phyloP scores from a whole-genome alignment of 78 protist species.

The Goniomonas avonlea region DNA sequence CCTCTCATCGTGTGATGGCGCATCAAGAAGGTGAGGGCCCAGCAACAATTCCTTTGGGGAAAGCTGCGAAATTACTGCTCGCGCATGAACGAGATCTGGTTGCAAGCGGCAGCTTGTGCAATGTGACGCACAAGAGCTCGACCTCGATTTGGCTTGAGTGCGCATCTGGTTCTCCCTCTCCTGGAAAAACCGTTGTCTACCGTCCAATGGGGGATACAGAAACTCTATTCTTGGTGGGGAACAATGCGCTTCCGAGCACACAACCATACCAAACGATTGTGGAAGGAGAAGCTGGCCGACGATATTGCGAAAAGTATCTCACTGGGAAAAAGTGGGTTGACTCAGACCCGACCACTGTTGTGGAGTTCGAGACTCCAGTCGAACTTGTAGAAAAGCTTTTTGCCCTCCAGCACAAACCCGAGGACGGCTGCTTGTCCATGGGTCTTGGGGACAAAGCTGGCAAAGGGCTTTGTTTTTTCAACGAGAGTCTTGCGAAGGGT shows the following conservation, averaged over 20 bases:
- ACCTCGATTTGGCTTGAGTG: neutral
- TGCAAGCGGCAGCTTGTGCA: neutral
- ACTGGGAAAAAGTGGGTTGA: constrained; percentile 55
- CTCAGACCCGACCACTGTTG: constrained; percentile 60
- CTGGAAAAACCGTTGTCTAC: constrained; percentile 37
- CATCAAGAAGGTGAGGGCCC: too few species aligned
- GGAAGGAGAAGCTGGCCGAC: constrained; percentile 52
- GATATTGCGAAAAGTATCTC: constrained; percentile 49
- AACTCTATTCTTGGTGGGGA: constrained; percentile 10
- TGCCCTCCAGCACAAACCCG: constrained; percentile 50
- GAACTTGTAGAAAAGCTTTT: constrained; percentile 29
- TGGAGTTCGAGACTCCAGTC: constrained; percentile 51
- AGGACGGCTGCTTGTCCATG: constrained; percentile 66
- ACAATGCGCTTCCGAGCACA: constrained; percentile 49
- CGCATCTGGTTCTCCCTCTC: neutral
- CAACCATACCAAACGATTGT: constrained; percentile 71
- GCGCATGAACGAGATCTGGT: neutral
- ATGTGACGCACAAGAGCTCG: neutral
- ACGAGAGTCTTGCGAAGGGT: constrained; percentile 30
- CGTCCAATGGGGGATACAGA: constrained; percentile 55
- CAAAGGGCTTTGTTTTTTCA: constrained; percentile 49
- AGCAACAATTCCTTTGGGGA: too few species aligned
- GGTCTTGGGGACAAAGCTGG: constrained; percentile 69
- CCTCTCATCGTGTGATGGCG: too few species aligned
- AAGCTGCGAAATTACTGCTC: too few species aligned